Conservation (phyloP, 2,329 filamentous ascomycete genomes). For the Exserohilum turcica region DNA sequence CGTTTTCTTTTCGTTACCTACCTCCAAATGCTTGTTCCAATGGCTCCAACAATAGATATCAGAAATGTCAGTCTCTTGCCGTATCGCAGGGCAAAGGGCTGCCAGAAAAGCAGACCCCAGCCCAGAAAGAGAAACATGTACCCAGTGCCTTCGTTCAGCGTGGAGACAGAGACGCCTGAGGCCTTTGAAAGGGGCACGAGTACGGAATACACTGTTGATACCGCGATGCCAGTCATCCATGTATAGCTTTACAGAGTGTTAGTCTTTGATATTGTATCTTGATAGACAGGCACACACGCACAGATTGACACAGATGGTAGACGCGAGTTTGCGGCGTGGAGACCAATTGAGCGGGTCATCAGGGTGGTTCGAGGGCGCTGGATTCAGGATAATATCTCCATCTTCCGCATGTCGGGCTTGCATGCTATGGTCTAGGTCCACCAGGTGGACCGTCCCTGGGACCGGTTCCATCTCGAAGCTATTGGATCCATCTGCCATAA, state of each 20-base stretch:
- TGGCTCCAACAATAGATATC: conserved; percentile 48
- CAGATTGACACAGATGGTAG: conserved; percentile 32
- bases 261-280: background rate
- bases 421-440: conserved; percentile 49
- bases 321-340: conserved; percentile 31
- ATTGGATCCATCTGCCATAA: conserved; percentile 8
- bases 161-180: conserved; percentile 53
- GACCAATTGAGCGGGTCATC: conserved; percentile 47
- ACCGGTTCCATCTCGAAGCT: conserved; percentile 10
- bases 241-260: conserved; percentile 53
- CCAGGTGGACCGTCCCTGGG: conserved; percentile 52
- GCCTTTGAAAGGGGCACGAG: conserved; percentile 55
- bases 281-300: conserved; percentile 2
- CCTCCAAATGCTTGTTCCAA: conserved; percentile 51
- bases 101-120: conserved; percentile 59
- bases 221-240: conserved; percentile 56
- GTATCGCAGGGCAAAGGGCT: conserved; percentile 59
- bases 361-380: conserved; percentile 42
- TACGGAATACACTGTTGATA: conserved; percentile 57
- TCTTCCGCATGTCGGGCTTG: conserved; percentile 44
- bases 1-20: conserved; percentile 19
- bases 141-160: conserved; percentile 57
- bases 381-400: conserved; percentile 51
- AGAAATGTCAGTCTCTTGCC: conserved; percentile 58
- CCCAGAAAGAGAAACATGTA: conserved; percentile 60